Evolutionary conservation across 2,329 filamentous ascomycete species (phyloP).

Genomic region (Huntiella abstrusa): DNA sequence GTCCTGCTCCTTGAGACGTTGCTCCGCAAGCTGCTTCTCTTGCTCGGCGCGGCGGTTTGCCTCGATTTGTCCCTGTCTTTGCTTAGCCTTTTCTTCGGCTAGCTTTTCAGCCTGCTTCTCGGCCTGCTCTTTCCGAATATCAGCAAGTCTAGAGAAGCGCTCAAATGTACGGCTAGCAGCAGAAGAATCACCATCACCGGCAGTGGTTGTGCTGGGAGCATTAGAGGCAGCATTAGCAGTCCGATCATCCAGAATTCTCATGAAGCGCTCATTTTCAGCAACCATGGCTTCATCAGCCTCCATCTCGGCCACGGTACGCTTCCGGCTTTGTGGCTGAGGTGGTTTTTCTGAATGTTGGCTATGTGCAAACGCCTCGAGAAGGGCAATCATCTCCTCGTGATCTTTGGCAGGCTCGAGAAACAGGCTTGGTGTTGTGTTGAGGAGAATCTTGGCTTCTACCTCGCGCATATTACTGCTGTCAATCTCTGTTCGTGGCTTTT

Average conservation of each 20-base stretch:
- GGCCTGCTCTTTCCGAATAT: constrained; percentile 59
- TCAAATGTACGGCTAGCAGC: constrained; percentile 58
- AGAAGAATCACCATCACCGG: constrained; percentile 54
- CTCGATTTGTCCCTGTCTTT: constrained; percentile 26
- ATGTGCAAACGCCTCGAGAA: constrained; percentile 55
- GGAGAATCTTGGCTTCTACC: constrained; percentile 57
- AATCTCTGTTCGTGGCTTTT: constrained; percentile 53
- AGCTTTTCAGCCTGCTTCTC: constrained; percentile 64
- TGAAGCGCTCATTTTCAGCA: constrained; percentile 74
- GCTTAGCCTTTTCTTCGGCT: constrained; percentile 39
- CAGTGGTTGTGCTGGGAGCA: constrained; percentile 36
- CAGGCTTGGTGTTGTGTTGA: constrained; percentile 55
- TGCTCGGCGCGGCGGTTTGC: constrained; percentile 27
- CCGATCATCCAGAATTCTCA: constrained; percentile 82
- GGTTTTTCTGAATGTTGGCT: constrained; percentile 59
- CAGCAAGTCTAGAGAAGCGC: constrained; percentile 76
- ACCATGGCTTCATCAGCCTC: constrained; percentile 86
- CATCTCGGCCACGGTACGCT: constrained; percentile 86
- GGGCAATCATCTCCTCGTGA: constrained; percentile 46
- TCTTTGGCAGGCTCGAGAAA: constrained; percentile 58
- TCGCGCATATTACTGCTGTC: constrained; percentile 54
- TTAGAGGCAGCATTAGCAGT: constrained; percentile 41
- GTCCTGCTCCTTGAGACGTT: constrained; percentile 14
- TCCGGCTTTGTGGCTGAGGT: constrained; percentile 72
- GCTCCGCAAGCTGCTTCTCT: constrained; percentile 17